Percentiles rank a stretch among this genome's conserved stretches.
Evolutionary conservation across 1,284 basidiomycete genomes (phyloP).

Genomic region (Boletus sp.): DNA sequence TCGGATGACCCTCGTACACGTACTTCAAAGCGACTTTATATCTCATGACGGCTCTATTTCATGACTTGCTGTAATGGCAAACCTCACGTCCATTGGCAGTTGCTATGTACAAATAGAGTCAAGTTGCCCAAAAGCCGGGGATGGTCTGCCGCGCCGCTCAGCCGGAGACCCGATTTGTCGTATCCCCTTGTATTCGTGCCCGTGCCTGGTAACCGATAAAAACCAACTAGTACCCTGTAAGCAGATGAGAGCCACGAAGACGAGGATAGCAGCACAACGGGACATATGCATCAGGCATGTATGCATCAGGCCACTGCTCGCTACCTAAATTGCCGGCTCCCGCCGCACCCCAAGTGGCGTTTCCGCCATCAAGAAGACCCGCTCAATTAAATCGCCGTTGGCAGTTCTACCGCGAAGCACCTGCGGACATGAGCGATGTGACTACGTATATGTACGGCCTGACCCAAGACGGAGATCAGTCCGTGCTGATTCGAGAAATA

Average conservation of each 20-base stretch:
- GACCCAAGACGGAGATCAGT: not conserved
- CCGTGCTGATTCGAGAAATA: not conserved
- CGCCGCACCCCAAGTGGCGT: no score
- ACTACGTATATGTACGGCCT: no score
- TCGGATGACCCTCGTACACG: not conserved
- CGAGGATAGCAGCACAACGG: no score
- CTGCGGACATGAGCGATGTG: constrained; percentile 11
- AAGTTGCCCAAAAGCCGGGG: not conserved
- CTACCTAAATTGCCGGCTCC: constrained; percentile 11
- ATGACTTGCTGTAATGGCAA: not conserved
- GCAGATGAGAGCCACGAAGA: not conserved
- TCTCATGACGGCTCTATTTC: not conserved
- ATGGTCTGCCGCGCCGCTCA: constrained; percentile 3
- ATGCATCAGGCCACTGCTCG: constrained; percentile 2
- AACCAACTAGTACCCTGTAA: not conserved
- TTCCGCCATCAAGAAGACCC: not conserved
- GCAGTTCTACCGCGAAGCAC: constrained; percentile 28
- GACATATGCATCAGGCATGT: no score
- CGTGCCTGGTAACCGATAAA: constrained; percentile 23
- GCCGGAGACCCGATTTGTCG: not conserved
- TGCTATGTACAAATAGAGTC: constrained; percentile 1
- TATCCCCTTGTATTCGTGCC: constrained; percentile 1
- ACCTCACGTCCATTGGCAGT: not conserved
- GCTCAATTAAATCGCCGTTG: not conserved
- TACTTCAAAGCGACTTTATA: not conserved